Conservation (phyloP, 164 flowering plant genomes). For the Magnolia changhungtana region DNA sequence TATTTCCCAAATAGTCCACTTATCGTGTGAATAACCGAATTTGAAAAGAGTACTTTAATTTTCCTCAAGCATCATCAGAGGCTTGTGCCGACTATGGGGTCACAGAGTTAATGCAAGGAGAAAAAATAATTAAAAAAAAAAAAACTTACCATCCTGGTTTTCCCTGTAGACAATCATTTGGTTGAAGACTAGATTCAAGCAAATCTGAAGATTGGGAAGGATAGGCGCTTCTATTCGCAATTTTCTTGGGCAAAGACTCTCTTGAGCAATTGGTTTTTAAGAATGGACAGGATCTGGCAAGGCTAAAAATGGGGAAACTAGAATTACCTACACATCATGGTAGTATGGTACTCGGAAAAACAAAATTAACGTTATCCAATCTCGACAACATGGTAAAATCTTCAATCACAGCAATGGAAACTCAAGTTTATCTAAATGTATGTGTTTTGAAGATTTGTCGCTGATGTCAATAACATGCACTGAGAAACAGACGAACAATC, state of each 20-base stretch:
- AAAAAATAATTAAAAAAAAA: too few relatives aligned
- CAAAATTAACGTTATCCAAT: neutral
- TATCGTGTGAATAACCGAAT: too few relatives aligned
- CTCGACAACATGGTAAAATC: neutral
- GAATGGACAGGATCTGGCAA: conserved; percentile 52
- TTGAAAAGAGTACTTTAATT: too few relatives aligned
- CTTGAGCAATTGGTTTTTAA: conserved; percentile 41
- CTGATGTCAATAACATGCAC: too few relatives aligned
- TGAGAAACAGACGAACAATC: too few relatives aligned
- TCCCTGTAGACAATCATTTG: too few relatives aligned
- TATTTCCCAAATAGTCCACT: too few relatives aligned
- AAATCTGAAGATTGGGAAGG: conserved; percentile 23
- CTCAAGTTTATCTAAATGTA: neutral
- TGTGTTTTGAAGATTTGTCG: neutral
- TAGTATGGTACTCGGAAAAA: neutral
- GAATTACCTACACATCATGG: conserved; percentile 1
- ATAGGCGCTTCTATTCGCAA: conserved; percentile 14
- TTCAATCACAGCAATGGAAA: neutral
- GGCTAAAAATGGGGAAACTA: conserved; percentile 40
- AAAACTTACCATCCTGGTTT: too few relatives aligned
- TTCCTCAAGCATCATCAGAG: too few relatives aligned
- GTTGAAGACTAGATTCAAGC: conserved; percentile 20
- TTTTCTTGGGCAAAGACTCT: conserved; percentile 10
- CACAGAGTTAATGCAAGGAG: too few relatives aligned
- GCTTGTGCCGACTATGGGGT: too few relatives aligned